Conservation (phyloP, 495 filamentous ascomycete species). For the Penicillium ochrochloron region DNA sequence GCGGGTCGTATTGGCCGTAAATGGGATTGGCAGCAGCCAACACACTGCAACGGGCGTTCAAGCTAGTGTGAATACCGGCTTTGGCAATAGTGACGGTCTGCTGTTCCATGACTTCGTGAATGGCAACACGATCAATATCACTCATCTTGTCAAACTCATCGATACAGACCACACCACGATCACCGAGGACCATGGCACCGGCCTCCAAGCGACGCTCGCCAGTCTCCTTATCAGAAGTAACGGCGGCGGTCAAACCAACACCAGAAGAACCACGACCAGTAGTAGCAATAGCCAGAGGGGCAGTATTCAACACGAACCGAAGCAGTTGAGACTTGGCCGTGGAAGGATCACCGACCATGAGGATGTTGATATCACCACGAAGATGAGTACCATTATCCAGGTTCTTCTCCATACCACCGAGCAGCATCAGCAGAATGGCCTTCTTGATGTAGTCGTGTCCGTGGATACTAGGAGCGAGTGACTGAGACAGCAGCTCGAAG, state of each 20-base stretch:
- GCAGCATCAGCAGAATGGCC: conserved; percentile 93
- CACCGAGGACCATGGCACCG: conserved; percentile 97
- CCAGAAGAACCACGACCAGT: conserved; percentile 97
- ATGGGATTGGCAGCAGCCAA: conserved; percentile 97
- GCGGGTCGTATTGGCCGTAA: conserved; percentile 96
- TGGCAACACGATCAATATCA: conserved; percentile 95
- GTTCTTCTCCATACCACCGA: conserved; percentile 99
- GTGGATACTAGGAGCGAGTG: conserved; percentile 95
- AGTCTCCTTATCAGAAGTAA: conserved; percentile 96
- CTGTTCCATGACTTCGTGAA: conserved; percentile 99
- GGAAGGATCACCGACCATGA: conserved; percentile 99
- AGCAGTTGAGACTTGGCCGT: conserved; percentile 98
- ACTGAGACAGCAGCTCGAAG: conserved; percentile 92
- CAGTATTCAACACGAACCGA: conserved; percentile 96
- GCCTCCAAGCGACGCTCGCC: conserved; percentile 94
- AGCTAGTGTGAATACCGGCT: conserved; percentile 95
- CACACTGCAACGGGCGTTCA: conserved; percentile 97
- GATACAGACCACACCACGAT: conserved; percentile 97
- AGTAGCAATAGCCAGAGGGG: conserved; percentile 94
- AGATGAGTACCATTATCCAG: conserved; percentile 97
- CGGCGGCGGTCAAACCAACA: conserved; percentile 96
- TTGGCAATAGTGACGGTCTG: conserved; percentile 99
- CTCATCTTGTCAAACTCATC: conserved; percentile 99
- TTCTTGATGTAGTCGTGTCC: conserved; percentile 99
- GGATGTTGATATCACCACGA: conserved; percentile 97